Base-by-base conservation (phyloP, 2,329 filamentous ascomycete species). In the Penicillium sp. region DNA sequence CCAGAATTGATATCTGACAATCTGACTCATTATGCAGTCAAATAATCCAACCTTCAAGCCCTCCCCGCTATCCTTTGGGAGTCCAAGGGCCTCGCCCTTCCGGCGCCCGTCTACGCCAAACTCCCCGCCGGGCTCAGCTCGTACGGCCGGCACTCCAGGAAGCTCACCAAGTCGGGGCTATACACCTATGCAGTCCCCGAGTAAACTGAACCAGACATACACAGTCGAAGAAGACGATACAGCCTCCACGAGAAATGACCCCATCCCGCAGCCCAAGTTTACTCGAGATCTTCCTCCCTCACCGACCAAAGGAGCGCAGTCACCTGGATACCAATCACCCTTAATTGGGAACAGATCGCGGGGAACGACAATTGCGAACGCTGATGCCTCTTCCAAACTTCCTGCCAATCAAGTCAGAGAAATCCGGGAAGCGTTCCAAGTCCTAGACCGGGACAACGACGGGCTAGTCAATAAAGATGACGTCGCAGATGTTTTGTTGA, bases 381-480 rank as follows among this genome's bases (percentile, higher is more conserved):
- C 68, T 28, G 79, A 79, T 68, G 63, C 73, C 63, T 61, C 84
- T 70, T 68, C 81, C 71, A 67, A 79, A 72, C 80, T 98, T 45
- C 91, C 94, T 40, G 88, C 92, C 2, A 84, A 91, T 3, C 92
- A 97, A 70, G 88, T 97, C 38, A 88, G 93, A 72, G 91, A 92
- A 70, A 86, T 99, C 78, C 88, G 95, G 63, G 94, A 98, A 75
- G 92, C 91, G 0, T 99, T 98, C 77, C 92, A 96, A 77, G 93
- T 97, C 62, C 84, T 99, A 51, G 95, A 98, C 77, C 86, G 92
- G 63, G 90, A 95, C 77, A 93, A 92, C 72, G 92, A 95, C 72
- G 93, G 94, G 19, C 82, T 86, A 55, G 89, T 99, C 64, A 91
- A 89, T 68, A 85, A 90, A 62, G 90, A 94, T 24, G 92, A 96